Evolutionary conservation across 139 green algal species (phyloP).

Genomic region (Tetratostichococcus sp.): DNA sequence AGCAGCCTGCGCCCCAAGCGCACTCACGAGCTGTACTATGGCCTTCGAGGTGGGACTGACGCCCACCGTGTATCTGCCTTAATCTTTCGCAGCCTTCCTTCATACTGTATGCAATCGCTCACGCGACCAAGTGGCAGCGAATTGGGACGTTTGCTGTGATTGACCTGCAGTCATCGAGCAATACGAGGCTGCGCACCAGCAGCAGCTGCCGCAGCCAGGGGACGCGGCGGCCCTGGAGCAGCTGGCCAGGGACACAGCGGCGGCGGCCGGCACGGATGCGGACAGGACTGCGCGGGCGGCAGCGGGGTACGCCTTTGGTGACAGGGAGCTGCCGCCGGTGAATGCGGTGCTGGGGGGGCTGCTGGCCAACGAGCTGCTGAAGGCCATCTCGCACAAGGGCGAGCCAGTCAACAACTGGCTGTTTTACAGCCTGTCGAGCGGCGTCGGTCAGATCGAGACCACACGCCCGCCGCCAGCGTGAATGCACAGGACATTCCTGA

Average conservation of each 20-base stretch:
- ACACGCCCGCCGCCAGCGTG: not conserved
- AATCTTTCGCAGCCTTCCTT: too few species aligned
- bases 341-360: conserved; percentile 79
- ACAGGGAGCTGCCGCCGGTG: conserved; percentile 18
- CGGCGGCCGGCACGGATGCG: not conserved
- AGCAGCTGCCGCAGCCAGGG: not conserved
- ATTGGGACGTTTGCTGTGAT: not conserved
- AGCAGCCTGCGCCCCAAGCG: conserved; percentile 11
- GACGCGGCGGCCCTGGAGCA: conserved; percentile 1
- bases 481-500: not conserved
- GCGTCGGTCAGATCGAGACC: not conserved
- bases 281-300: not conserved
- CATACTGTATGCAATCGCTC: too few species aligned
- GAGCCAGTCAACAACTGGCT: conserved; percentile 85
- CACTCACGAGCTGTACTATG: conserved; percentile 28
- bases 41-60: conserved; percentile 26
- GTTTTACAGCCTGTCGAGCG: conserved; percentile 49
- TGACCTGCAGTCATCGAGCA: not conserved
- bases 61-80: too few species aligned
- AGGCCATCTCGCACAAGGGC: conserved; percentile 63
- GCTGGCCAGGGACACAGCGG: not conserved
- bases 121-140: too few species aligned
- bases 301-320: conserved; percentile 3
- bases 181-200: not conserved
- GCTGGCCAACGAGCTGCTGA: conserved; percentile 82